These are phyloP conservation scores for Stellera chamaejasme DNA, from an alignment of 345 rosid species.

Conservation along the genomic window DNA sequence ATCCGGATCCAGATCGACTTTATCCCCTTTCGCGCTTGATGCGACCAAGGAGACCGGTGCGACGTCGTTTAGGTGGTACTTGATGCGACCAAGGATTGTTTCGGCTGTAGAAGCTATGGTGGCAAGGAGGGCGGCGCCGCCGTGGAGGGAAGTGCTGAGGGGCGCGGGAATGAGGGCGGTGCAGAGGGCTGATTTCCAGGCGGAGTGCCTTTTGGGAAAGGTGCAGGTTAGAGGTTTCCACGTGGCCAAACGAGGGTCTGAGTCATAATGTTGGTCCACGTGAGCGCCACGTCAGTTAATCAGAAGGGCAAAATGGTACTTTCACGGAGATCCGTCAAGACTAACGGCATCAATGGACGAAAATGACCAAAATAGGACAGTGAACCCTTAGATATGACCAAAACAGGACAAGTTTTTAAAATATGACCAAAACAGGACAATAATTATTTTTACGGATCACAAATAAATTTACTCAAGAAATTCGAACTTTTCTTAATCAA, in stretches of 20 bases:
- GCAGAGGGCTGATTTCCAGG: slow-evolving; percentile 65
- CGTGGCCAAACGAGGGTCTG: slow-evolving; percentile 80
- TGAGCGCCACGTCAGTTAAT: too few species aligned
- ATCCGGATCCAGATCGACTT: slow-evolving; percentile 72
- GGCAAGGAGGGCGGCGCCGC: slow-evolving; percentile 33
- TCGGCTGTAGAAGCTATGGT: slow-evolving; percentile 49
- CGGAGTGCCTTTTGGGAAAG: slow-evolving; percentile 61
- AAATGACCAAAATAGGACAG: too few species aligned
- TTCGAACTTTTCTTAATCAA: too few species aligned
- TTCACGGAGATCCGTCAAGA: too few species aligned
- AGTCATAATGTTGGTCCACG: too few species aligned
- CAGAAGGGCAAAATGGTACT: too few species aligned
- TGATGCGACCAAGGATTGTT: slow-evolving; percentile 50
- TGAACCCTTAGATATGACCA: too few species aligned
- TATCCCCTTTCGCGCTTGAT: slow-evolving; percentile 56
- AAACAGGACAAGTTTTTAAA: too few species aligned
- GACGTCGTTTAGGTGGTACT: slow-evolving; percentile 47
- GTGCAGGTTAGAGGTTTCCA: slow-evolving; percentile 79
- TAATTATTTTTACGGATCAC: too few species aligned
- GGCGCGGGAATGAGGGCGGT: slow-evolving; percentile 81
- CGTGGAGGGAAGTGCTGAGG: slow-evolving; percentile 65
- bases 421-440: too few species aligned
- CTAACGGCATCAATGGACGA: too few species aligned
- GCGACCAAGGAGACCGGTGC: slow-evolving; percentile 47
- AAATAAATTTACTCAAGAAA: too few species aligned